Base-by-base conservation (phyloP, 2,329 filamentous ascomycete species). In the Aspergillus quadricinctus region DNA sequence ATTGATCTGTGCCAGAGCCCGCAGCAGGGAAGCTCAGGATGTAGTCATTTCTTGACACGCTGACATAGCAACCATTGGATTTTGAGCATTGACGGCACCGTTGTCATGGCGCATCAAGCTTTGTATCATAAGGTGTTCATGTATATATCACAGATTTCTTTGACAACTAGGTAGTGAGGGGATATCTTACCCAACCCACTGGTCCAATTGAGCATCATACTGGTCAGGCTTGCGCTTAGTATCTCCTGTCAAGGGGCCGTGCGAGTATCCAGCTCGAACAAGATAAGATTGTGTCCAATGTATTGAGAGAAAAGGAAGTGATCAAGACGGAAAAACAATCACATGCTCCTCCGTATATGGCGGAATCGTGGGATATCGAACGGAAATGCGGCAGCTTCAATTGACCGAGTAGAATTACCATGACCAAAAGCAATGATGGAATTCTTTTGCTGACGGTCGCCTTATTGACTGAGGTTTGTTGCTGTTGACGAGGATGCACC, bases 131-230 rank as follows among this genome's bases (percentile, higher is more conserved):
- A 37, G 31, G 31, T 37, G 17, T 37, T 3, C 31, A 17, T 17
- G 31, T 17, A 37, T 37, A 37, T 37, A 37, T 14, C 31, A 37
- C 31, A 3, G 31, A 37, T 17, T 17, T 17, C 31, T 17, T 2
- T 37, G 14, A 37, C 14, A 37, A 48, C 29, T 37, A 29, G 49
- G 23, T 23, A 49, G 56, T 11, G 17, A 52, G 45, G 46, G 45
- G 53, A 50, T 57, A 35, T 55, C 69, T 67, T 65, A 73, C 71
- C 65, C 59, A 73, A 55, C 46, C 63, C 62, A 63, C 64, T 61
- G 58, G 63, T 61, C 69, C 69, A 71, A 57, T 70, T 69, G 56
- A 72, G 72, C 71, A 73, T 73, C 53, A 54, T 64, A 55, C 11
- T 10, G 45, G 25, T 10, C 8, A 21, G 40, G 21, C 31, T 7